phyloP scores from a whole-genome alignment of 805 yeast species.

The Hyphopichia homilentoma region DNA sequence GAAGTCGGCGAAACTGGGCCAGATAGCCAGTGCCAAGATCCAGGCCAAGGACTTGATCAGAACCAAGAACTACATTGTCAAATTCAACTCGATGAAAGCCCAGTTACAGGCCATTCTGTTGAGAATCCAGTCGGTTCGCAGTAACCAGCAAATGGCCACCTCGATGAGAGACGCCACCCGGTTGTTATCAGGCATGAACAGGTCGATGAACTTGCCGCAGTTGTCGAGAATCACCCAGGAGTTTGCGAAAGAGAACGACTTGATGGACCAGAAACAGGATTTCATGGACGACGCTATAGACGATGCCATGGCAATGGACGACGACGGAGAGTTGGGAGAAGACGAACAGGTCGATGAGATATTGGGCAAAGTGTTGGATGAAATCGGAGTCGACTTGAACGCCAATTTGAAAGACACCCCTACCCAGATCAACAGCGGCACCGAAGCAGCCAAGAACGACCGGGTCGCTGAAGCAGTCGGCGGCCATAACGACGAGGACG shows the following conservation, averaged over 20 bases:
- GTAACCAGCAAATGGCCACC: slow-evolving; percentile 91
- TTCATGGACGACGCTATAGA: slow-evolving; percentile 98
- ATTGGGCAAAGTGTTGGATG: slow-evolving; percentile 88
- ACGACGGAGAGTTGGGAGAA: slow-evolving; percentile 60
- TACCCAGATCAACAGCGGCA: slow-evolving; percentile 24
- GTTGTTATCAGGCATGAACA: slow-evolving; percentile 80
- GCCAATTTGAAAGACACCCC: slow-evolving; percentile 47
- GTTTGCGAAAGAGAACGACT: slow-evolving; percentile 87
- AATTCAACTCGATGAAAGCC: slow-evolving; percentile 90
- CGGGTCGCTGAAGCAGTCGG: slow-evolving; percentile 57
- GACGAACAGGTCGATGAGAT: slow-evolving; percentile 91
- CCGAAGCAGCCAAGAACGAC: slow-evolving; percentile 28
- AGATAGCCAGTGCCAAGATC: slow-evolving; percentile 82
- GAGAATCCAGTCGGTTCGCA: slow-evolving; percentile 86
- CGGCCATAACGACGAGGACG: slow-evolving; percentile 60
- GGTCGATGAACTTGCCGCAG: slow-evolving; percentile 87
- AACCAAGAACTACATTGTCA: slow-evolving; percentile 76
- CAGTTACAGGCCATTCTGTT: slow-evolving; percentile 93
- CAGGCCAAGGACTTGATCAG: slow-evolving; percentile 95
- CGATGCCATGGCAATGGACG: slow-evolving; percentile 90
- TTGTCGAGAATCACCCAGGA: slow-evolving; percentile 89
- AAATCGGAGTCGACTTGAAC: slow-evolving; percentile 85
- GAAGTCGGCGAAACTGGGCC: slow-evolving; percentile 87
- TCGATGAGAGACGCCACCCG: slow-evolving; percentile 94
- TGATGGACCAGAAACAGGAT: slow-evolving; percentile 98